Conservation (phyloP, 1,139 yeast genomes). For the Suhomyces maxii region DNA sequence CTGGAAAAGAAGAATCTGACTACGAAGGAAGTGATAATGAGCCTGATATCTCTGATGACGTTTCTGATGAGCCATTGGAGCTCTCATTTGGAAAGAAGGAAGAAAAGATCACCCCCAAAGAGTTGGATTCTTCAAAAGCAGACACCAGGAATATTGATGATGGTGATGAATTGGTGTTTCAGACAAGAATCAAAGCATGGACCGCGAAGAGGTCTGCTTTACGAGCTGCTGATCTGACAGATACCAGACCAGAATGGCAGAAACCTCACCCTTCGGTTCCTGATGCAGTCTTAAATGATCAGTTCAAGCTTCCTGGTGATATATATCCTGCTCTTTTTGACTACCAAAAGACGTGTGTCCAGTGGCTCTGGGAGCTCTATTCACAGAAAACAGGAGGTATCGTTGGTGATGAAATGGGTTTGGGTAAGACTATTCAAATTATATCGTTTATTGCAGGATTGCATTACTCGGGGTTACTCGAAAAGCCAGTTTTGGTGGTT, state of each 20-base stretch:
- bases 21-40: constrained; percentile 4
- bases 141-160: constrained; percentile 59
- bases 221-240: constrained; percentile 14
- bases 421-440: constrained; percentile 92
- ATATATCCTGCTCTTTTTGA: constrained; percentile 83
- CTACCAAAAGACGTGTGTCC: constrained; percentile 91
- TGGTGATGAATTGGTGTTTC: constrained; percentile 69
- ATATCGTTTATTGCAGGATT: constrained; percentile 88
- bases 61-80: not conserved
- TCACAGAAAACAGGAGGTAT: constrained; percentile 91
- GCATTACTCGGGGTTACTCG: constrained; percentile 73
- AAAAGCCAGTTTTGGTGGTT: constrained; percentile 80
- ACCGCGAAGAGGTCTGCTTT: constrained; percentile 41
- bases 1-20: constrained; percentile 3
- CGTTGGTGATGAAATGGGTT: constrained; percentile 96
- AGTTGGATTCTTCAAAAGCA: not conserved
- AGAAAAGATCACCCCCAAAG: not conserved
- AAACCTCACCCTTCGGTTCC: constrained; percentile 75
- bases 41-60: not conserved
- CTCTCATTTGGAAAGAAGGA: not conserved
- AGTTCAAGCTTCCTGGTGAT: constrained; percentile 84
- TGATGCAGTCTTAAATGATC: constrained; percentile 71
- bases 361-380: constrained; percentile 77
- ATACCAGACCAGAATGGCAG: constrained; percentile 55
- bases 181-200: constrained; percentile 64